These are phyloP conservation scores for Hypomontagnella monticulosa DNA, from an alignment of 495 filamentous ascomycete genomes.

Conservation along the genomic window DNA sequence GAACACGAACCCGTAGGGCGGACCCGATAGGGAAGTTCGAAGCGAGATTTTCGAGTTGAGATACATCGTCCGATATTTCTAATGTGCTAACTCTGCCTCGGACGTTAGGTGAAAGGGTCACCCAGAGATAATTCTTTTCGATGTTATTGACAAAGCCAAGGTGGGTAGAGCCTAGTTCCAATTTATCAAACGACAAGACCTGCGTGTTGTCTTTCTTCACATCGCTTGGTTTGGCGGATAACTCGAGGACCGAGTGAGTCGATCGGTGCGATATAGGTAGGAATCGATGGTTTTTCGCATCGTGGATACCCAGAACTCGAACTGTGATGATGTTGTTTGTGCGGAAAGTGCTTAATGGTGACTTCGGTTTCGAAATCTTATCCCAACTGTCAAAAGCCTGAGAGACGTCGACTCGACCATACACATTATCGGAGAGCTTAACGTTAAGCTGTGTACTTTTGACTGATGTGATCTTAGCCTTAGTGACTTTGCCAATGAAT, in stretches of 20 bases:
- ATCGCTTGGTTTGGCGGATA: constrained; percentile 83
- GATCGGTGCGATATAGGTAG: constrained; percentile 87
- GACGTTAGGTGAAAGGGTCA: constrained; percentile 89
- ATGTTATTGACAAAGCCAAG: constrained; percentile 92
- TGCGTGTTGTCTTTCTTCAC: constrained; percentile 59
- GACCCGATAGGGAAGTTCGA: constrained; percentile 89
- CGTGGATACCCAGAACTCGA: constrained; percentile 85
- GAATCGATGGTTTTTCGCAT: constrained; percentile 89
- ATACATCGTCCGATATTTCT: constrained; percentile 87
- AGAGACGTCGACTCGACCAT: constrained; percentile 89
- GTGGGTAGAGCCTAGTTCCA: constrained; percentile 73
- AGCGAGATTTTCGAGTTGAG: constrained; percentile 75
- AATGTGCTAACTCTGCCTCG: constrained; percentile 81
- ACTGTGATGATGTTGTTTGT: constrained; percentile 75
- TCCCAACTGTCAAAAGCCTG: constrained; percentile 89
- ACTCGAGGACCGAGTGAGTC: constrained; percentile 84
- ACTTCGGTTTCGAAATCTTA: constrained; percentile 81
- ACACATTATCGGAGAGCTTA: constrained; percentile 85
- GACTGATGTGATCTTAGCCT: constrained; percentile 79
- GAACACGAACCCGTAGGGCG: constrained; percentile 80
- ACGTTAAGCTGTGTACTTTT: constrained; percentile 94
- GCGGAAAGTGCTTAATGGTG: constrained; percentile 77
- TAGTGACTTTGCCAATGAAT: constrained; percentile 75
- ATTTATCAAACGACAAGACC: constrained; percentile 74
- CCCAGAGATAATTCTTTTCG: constrained; percentile 79